phyloP scores from a whole-genome alignment of 257 asterid species.

The Cinchona pubescens region DNA sequence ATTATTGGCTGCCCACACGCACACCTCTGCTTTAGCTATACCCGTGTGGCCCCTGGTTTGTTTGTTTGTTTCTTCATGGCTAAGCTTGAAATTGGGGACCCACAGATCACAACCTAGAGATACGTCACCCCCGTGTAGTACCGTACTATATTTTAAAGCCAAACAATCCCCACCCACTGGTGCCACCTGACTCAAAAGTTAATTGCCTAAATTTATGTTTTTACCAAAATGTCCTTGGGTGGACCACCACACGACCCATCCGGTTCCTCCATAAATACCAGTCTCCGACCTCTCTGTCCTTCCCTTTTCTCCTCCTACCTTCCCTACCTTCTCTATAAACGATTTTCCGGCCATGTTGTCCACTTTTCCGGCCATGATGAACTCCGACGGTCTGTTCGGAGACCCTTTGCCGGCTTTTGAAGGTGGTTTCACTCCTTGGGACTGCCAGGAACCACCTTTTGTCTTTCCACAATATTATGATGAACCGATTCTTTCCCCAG shows the following conservation, averaged over 20 bases:
- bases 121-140: conserved; percentile 6
- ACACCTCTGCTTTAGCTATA: not conserved
- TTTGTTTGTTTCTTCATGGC: conserved; percentile 71
- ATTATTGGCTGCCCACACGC: conserved; percentile 23
- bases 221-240: conserved; percentile 43
- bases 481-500: conserved; percentile 18
- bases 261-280: conserved; percentile 48
- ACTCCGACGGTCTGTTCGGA: conserved; percentile 34
- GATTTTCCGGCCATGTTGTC: conserved; percentile 56
- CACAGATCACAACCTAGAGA: too few species aligned
- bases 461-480: conserved; percentile 24
- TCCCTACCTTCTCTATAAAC: conserved; percentile 22
- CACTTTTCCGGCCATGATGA: conserved; percentile 40
- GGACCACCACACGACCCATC: conserved; percentile 26
- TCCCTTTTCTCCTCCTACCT: conserved; percentile 59
- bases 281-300: conserved; percentile 39
- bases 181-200: conserved; percentile 75
- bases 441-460: conserved; percentile 39
- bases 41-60: conserved; percentile 41
- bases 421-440: conserved; percentile 58
- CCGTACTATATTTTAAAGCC: conserved; percentile 31
- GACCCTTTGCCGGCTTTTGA: conserved; percentile 45
- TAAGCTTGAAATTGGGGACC: conserved; percentile 52
- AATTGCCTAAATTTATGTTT: not conserved
- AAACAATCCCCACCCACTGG: conserved; percentile 35